Conservation (phyloP, 2,329 filamentous ascomycete genomes). For the Chalaropsis thielavioides region DNA sequence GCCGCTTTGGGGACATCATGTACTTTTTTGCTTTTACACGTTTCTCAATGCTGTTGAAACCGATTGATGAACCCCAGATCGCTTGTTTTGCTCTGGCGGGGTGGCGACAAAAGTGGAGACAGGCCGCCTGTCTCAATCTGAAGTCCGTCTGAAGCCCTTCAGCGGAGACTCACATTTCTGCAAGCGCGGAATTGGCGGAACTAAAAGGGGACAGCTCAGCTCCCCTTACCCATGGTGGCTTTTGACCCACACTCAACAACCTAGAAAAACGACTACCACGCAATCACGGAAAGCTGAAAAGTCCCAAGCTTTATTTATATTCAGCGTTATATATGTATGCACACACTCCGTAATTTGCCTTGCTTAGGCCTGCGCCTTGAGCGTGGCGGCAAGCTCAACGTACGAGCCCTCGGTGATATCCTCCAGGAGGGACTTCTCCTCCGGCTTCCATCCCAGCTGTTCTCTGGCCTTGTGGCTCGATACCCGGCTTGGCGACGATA, state of each 20-base stretch:
- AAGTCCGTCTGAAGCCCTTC: background rate
- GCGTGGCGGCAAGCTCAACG: slow-evolving; percentile 15
- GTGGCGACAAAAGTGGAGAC: background rate
- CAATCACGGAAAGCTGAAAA: no score
- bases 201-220: background rate
- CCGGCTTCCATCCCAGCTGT: slow-evolving; percentile 28
- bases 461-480: slow-evolving; percentile 26
- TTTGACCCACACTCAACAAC: no score
- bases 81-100: background rate
- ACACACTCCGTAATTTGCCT: background rate
- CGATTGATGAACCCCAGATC: background rate
- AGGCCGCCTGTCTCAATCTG: background rate
- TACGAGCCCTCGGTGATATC: slow-evolving; percentile 25
- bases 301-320: no score
- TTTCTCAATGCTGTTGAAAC: background rate
- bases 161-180: background rate
- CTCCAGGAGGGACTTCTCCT: slow-evolving; percentile 25
- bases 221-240: no score
- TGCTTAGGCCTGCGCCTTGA: slow-evolving; percentile 11
- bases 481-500: slow-evolving; percentile 25
- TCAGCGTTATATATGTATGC: background rate
- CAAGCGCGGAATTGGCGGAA: background rate
- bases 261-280: no score
- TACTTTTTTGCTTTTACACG: background rate
- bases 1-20: background rate